Evolutionary conservation across 306 rosid genomes (phyloP).

Genomic region (Lotus japonicus): DNA sequence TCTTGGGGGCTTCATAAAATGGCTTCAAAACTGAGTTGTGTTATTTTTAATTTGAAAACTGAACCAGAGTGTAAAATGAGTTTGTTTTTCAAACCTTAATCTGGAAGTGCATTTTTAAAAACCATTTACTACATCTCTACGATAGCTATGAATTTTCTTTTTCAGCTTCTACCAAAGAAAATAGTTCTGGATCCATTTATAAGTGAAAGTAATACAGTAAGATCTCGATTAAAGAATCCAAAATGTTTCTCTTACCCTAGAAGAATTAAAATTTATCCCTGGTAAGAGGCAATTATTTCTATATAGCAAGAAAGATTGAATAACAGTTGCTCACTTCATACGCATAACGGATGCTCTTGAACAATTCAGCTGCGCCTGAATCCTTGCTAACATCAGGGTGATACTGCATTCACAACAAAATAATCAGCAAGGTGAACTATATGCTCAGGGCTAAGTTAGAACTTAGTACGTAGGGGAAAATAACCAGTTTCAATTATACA

Average conservation of each 20-base stretch:
- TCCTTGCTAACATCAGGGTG: constrained; percentile 94
- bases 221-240: background rate
- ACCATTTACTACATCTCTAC: background rate
- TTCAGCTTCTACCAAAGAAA: background rate
- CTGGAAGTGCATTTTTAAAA: background rate
- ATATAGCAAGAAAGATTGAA: constrained; percentile 13
- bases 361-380: constrained; percentile 57
- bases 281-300: constrained; percentile 1
- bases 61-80: too few species aligned
- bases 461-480: background rate
- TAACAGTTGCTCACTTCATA: constrained; percentile 56
- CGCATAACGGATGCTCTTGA: constrained; percentile 71
- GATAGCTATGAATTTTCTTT: background rate
- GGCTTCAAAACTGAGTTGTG: too few species aligned
- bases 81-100: too few species aligned
- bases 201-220: constrained; percentile 9
- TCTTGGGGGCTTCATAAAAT: too few species aligned
- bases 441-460: background rate
- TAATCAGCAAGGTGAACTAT: background rate
- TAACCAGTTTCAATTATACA: background rate
- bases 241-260: background rate
- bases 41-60: too few species aligned
- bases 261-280: background rate
- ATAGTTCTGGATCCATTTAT: background rate
- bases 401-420: constrained; percentile 46